Base-by-base conservation (phyloP, 805 yeast species). In the Candida takata region DNA sequence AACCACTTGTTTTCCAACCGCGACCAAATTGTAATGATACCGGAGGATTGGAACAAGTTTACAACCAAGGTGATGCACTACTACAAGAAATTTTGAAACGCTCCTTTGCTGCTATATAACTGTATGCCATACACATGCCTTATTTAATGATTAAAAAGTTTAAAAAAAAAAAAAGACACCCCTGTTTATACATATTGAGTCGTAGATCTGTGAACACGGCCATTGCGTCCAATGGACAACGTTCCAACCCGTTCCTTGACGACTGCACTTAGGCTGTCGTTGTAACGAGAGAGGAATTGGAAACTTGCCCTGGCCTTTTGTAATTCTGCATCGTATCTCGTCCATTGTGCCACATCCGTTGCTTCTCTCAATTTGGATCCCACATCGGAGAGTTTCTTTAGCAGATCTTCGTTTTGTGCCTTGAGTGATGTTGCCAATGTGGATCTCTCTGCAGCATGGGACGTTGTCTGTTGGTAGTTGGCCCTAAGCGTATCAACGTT, bases 391-490 rank as follows among this genome's bases (percentile, higher is more conserved):
- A 61, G 41, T 21, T 58, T 58, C 8, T 44, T 42, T 16, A 51
- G 44, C 17, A 69, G 35, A 8, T 29, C 27, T 3, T 57, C 60
- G 15, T 48, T 49, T 4, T 38, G 32, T 4, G 44, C 39, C 26
- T 57, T 55, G n/a, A 57, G 27, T 1, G 42, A 27, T 15, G 53
- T 51, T 4, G 61, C 26, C 6, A 27, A 21, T 4, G 52, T 47
- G 2, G 74, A 62, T 31, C 54, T 40, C 26, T 66, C 70, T 1
- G 74, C 74, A 4, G 78, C 77, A n/a, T 43, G 35, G 1, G 73
- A 59, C 0, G 79, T 72, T 7, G 49, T 49, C 5, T 40, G 32
- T 49, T 73, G 79, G 44, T 74, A 74, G n/a, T 54, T 13, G 15
- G 29, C 10, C 18, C 35, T 18, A n/a, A 26, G 17, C 5, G 10